Evolutionary conservation across 192 early-diverging fungal species (phyloP).

Genomic region (Linnemannia exigua): DNA sequence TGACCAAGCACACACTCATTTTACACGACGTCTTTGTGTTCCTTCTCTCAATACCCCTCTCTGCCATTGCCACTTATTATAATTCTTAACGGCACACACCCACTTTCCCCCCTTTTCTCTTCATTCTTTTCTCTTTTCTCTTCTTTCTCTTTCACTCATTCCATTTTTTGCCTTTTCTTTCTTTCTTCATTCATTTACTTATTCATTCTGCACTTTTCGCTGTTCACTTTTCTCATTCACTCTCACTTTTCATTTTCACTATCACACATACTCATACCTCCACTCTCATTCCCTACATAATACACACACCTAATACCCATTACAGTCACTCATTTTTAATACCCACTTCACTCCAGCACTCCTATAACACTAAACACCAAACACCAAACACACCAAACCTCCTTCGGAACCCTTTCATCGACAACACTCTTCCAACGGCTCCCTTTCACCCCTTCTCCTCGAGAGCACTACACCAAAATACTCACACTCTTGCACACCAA

Average conservation of each 20-base stretch:
- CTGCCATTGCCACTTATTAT: background rate
- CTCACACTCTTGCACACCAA: background rate
- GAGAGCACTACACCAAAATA: background rate
- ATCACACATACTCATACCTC: background rate
- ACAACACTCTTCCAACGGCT: background rate
- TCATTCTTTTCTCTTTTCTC: background rate
- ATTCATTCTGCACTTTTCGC: background rate
- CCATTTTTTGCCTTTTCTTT: too few relatives aligned
- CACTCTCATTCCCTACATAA: background rate
- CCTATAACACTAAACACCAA: background rate
- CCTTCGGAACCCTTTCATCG: background rate
- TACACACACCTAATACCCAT: background rate
- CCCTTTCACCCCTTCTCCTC: background rate
- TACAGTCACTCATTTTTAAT: background rate
- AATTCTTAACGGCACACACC: background rate
- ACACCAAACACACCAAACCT: background rate
- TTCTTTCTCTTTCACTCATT: too few relatives aligned
- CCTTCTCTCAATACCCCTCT: background rate
- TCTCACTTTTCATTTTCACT: background rate
- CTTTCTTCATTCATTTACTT: background rate
- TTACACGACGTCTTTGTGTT: background rate
- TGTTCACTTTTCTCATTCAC: conserved; percentile 3
- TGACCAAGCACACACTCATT: background rate
- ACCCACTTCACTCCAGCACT: background rate
- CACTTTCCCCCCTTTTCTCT: background rate